phyloP scores from a whole-genome alignment of 805 yeast genomes.

The Barnettozyma vustinii region DNA sequence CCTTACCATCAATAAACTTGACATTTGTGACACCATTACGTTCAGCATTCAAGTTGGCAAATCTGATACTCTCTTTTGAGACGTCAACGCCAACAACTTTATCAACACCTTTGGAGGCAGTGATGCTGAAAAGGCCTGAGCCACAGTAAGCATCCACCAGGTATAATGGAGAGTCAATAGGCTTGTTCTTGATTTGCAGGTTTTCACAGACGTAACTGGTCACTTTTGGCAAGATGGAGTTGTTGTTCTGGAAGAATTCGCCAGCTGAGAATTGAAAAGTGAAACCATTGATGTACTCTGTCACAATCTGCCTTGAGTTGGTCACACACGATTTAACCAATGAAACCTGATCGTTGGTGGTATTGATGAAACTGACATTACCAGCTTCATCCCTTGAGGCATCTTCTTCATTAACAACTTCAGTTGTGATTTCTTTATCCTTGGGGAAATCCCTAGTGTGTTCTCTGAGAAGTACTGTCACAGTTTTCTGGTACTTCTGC shows the following conservation, averaged over 20 bases:
- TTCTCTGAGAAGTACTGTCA: slow-evolving; percentile 81
- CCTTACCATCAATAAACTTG: slow-evolving; percentile 83
- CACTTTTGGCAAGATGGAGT: slow-evolving; percentile 80
- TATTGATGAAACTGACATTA: slow-evolving; percentile 34
- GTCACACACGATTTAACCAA: slow-evolving; percentile 71
- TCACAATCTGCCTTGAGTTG: slow-evolving; percentile 69
- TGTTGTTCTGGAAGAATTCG: slow-evolving; percentile 94
- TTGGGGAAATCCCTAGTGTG: slow-evolving; percentile 41
- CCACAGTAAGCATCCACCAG: slow-evolving; percentile 96
- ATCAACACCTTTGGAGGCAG: slow-evolving; percentile 78
- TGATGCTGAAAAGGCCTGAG: slow-evolving; percentile 85
- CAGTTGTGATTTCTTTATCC: slow-evolving; percentile 21
- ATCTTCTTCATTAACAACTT: slow-evolving; percentile 30
- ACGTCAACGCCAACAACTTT: slow-evolving; percentile 84
- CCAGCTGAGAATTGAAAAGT: slow-evolving; percentile 89
- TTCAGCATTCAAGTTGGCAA: slow-evolving; percentile 78
- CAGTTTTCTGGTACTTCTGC: slow-evolving; percentile 62
- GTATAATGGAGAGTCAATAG: slow-evolving; percentile 48
- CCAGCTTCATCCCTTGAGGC: slow-evolving; percentile 40
- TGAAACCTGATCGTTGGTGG: slow-evolving; percentile 23
- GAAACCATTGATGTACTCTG: slow-evolving; percentile 68
- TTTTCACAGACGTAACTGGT: slow-evolving; percentile 76
- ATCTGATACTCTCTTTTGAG: slow-evolving; percentile 74
- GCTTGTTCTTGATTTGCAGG: slow-evolving; percentile 34
- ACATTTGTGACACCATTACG: slow-evolving; percentile 74